Percentiles rank a stretch among this genome's conserved stretches.
phyloP scores from a whole-genome alignment of 768 basidiomycete species.

The Suillus tomentosus region DNA sequence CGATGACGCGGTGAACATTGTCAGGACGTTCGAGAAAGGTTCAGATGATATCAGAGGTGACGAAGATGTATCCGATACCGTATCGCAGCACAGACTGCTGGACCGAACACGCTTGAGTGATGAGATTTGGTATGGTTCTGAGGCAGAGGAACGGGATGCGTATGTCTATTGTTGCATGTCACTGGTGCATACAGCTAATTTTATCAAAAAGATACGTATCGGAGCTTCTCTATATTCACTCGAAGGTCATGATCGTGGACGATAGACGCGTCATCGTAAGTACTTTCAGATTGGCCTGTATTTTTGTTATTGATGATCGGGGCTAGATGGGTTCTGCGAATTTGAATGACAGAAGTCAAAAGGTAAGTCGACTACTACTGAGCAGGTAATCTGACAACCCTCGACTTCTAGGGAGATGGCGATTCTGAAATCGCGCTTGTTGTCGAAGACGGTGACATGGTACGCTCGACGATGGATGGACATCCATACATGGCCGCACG shows the following conservation, averaged over 20 bases:
- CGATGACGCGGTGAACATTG: conserved; percentile 67
- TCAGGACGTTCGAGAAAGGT: conserved; percentile 71
- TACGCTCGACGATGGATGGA: conserved; percentile 80
- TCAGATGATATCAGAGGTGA: conserved; percentile 58
- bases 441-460: conserved; percentile 83
- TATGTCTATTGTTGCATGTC: conserved; percentile 42
- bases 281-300: conserved; percentile 14
- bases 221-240: conserved; percentile 83
- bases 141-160: conserved; percentile 81
- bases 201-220: conserved; percentile 63
- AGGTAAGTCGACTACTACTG: conserved; percentile 37
- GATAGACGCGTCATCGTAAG: conserved; percentile 86
- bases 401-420: conserved; percentile 68
- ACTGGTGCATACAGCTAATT: conserved; percentile 3
- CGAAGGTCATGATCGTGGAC: conserved; percentile 93
- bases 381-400: background rate
- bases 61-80: conserved; percentile 69
- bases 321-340: conserved; percentile 90
- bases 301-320: conserved; percentile 12
- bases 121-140: conserved; percentile 83
- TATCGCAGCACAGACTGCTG: conserved; percentile 77
- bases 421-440: conserved; percentile 95
- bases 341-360: conserved; percentile 85
- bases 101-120: conserved; percentile 63
- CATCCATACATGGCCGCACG: conserved; percentile 67